Evolutionary conservation across 148 eudicot genomes (phyloP).

Genomic region (Drosera capensis): DNA sequence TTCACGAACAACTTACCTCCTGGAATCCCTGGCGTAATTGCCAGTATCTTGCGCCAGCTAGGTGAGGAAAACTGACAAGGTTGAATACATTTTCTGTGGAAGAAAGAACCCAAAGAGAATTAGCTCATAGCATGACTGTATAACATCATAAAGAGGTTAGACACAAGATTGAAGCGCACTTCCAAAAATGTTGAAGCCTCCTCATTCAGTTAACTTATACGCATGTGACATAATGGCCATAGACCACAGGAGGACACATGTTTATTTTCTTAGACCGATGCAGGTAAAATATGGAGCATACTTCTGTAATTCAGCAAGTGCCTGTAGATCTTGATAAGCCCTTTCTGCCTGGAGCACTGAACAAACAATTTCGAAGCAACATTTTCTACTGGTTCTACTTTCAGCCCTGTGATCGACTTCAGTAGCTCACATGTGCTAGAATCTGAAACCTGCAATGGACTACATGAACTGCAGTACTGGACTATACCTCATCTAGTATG

Average conservation of each 20-base stretch:
- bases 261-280: no score
- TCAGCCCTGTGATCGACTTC: slow-evolving; percentile 78
- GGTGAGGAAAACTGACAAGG: slow-evolving; percentile 52
- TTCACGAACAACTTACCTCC: slow-evolving; percentile 35
- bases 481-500: slow-evolving; percentile 1
- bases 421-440: slow-evolving; percentile 81
- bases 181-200: no score
- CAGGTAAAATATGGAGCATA: no score
- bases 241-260: no score
- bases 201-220: no score
- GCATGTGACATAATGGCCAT: no score
- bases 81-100: slow-evolving; percentile 88
- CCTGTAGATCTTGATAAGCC: slow-evolving; percentile 77
- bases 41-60: slow-evolving; percentile 48
- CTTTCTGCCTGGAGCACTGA: slow-evolving; percentile 95
- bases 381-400: slow-evolving; percentile 85
- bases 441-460: slow-evolving; percentile 64
- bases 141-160: no score
- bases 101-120: slow-evolving; percentile 1
- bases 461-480: no score
- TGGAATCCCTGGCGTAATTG: slow-evolving; percentile 65
- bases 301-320: slow-evolving; percentile 91
- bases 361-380: slow-evolving; percentile 94
- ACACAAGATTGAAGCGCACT: no score
- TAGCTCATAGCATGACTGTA: no score